These are phyloP conservation scores for Rhodamnia argentea DNA, from an alignment of 345 rosid species.

Conservation along the genomic window DNA sequence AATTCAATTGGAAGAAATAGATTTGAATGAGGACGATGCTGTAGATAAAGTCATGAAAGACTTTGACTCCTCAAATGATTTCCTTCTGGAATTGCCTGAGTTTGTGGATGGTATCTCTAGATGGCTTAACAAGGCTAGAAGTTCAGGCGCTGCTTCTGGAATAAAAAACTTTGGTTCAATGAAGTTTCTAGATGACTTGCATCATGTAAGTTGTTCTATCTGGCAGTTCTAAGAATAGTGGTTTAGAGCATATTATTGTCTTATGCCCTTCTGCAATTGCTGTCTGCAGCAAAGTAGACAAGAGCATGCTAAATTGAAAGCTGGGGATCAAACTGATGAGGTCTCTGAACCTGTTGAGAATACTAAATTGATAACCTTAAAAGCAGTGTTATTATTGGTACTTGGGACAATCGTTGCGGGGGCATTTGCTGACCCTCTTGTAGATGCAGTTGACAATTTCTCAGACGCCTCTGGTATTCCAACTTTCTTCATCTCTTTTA, in stretches of 20 bases:
- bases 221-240: neutral
- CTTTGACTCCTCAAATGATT: conserved; percentile 26
- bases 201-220: conserved; percentile 26
- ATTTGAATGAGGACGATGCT: conserved; percentile 30
- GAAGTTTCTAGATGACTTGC: conserved; percentile 37
- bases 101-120: conserved; percentile 20
- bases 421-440: conserved; percentile 94
- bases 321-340: conserved; percentile 47
- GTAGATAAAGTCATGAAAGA: conserved; percentile 25
- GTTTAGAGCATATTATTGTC: neutral
- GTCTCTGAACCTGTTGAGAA: conserved; percentile 34
- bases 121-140: conserved; percentile 37
- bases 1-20: conserved; percentile 30
- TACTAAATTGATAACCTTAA: conserved; percentile 40
- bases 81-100: conserved; percentile 11
- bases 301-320: conserved; percentile 58
- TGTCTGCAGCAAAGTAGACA: conserved; percentile 54
- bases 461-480: conserved; percentile 91
- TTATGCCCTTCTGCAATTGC: neutral
- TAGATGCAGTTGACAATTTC: conserved; percentile 81
- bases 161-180: conserved; percentile 28
- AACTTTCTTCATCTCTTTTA: conserved; percentile 88
- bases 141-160: conserved; percentile 24
- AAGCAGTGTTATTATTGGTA: conserved; percentile 59
- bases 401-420: conserved; percentile 83